Evolutionary conservation across 306 rosid genomes (phyloP).

Genomic region (Vachellia pachyceras): DNA sequence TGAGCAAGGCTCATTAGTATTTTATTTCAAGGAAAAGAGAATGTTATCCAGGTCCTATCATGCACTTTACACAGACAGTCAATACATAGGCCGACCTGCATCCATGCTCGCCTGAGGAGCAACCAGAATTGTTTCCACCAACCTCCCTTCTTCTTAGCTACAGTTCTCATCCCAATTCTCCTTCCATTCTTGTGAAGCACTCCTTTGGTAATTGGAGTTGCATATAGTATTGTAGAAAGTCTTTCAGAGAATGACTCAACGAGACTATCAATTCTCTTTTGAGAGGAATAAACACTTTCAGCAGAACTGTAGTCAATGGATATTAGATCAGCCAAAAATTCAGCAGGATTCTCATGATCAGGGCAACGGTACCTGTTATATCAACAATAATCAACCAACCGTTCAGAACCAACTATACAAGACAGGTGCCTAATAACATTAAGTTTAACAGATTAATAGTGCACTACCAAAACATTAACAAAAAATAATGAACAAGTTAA

Average conservation of each 20-base stretch:
- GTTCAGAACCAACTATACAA: conserved; percentile 7
- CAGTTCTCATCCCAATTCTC: conserved; percentile 47
- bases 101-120: conserved; percentile 95
- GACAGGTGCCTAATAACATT: conserved; percentile 20
- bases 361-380: conserved; percentile 83
- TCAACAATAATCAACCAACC: conserved; percentile 32
- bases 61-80: conserved; percentile 31
- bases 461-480: neutral
- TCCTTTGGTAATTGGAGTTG: conserved; percentile 63
- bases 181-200: conserved; percentile 47
- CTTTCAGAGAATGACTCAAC: conserved; percentile 77
- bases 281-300: conserved; percentile 78
- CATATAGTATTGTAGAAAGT: conserved; percentile 65
- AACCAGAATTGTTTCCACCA: conserved; percentile 94
- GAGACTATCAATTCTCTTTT: conserved; percentile 76
- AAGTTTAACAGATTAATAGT: conserved; percentile 21
- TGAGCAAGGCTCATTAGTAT: conserved; percentile 16
- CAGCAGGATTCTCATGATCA: conserved; percentile 91
- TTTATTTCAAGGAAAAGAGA: conserved; percentile 32
- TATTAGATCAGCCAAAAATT: conserved; percentile 96
- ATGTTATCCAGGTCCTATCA: conserved; percentile 24
- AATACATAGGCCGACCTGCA: conserved; percentile 68
- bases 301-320: conserved; percentile 93
- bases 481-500: conserved; percentile 4
- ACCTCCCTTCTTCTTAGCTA: conserved; percentile 63